A percentile compares a stretch with the other conserved stretches of the same genome.
These are phyloP conservation scores for Plasmopara muralis DNA, from an alignment of 352 stramenopile genomes.

Conservation along the genomic window DNA sequence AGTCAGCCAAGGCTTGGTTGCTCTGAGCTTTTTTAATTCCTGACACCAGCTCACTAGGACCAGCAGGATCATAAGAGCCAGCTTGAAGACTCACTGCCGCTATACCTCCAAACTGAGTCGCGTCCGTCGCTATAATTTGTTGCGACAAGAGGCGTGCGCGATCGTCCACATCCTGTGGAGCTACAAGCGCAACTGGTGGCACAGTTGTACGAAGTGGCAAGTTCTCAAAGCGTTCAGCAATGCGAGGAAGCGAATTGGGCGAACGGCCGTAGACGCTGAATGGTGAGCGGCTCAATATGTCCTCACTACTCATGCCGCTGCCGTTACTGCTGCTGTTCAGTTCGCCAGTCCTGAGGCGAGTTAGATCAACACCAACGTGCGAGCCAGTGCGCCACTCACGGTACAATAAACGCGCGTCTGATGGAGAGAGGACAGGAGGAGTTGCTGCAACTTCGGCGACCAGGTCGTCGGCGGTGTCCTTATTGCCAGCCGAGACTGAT, in stretches of 20 bases:
- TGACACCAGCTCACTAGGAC: conserved; percentile 15
- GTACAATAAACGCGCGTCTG: conserved; percentile 68
- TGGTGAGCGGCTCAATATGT: conserved; percentile 54
- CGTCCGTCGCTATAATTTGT: conserved; percentile 41
- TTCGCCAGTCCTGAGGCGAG: conserved; percentile 17
- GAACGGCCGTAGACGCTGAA: conserved; percentile 47
- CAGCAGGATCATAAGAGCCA: conserved; percentile 51
- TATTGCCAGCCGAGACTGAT: conserved; percentile 11
- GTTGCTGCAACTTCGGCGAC: conserved; percentile 39
- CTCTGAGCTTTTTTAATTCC: conserved; percentile 74
- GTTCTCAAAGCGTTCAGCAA: conserved; percentile 63
- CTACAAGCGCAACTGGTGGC: conserved; percentile 10
- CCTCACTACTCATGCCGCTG: conserved; percentile 50
- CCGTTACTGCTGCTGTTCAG: conserved; percentile 9
- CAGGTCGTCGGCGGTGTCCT: conserved; percentile 68
- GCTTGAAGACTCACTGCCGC: conserved; percentile 31
- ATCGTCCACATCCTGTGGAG: conserved; percentile 34
- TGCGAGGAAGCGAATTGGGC: conserved; percentile 55
- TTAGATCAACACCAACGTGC: conserved; percentile 34
- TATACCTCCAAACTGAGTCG: not conserved
- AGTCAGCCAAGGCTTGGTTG: conserved; percentile 69
- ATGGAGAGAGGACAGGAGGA: conserved; percentile 42
- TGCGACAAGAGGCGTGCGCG: conserved; percentile 57
- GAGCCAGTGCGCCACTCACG: conserved; percentile 71
- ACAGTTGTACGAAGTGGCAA: conserved; percentile 47